Evolutionary conservation across 1,284 basidiomycete genomes (phyloP).

Genomic region (Wallemia ichthyophaga): DNA sequence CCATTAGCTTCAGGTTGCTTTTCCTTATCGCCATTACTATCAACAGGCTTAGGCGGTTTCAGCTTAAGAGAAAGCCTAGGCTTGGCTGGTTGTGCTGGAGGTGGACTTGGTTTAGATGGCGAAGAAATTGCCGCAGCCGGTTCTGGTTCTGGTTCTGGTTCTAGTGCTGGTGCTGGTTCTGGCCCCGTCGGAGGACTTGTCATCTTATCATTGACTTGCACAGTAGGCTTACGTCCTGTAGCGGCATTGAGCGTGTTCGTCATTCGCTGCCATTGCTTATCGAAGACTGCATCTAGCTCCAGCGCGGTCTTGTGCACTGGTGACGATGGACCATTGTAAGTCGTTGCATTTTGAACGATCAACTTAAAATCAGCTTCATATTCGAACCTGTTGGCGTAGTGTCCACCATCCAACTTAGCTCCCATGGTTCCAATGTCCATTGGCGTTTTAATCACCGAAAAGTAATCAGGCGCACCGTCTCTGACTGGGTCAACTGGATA

Average conservation of each 20-base stretch:
- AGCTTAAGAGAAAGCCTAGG: conserved; percentile 10
- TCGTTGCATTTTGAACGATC: conserved; percentile 62
- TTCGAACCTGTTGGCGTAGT: conserved; percentile 7
- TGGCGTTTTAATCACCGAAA: conserved; percentile 61
- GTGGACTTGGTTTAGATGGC: not conserved
- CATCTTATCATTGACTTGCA: conserved; percentile 28
- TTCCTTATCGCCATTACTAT: not conserved
- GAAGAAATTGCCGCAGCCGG: too few species aligned
- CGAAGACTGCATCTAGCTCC: conserved; percentile 48
- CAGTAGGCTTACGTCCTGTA: conserved; percentile 8
- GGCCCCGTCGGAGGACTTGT: conserved; percentile 3
- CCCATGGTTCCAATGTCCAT: conserved; percentile 82
- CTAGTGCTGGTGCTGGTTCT: not conserved
- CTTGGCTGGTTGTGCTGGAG: not conserved
- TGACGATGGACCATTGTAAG: conserved; percentile 46
- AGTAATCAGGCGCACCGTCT: conserved; percentile 61
- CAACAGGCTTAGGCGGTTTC: conserved; percentile 10
- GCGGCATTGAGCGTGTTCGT: conserved; percentile 12
- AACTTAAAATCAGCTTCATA: conserved; percentile 72
- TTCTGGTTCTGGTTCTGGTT: too few species aligned
- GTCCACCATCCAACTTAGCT: conserved; percentile 54
- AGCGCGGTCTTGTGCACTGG: conserved; percentile 48
- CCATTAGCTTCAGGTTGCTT: not conserved
- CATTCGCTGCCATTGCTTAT: conserved; percentile 31
- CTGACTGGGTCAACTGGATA: conserved; percentile 71